These are phyloP conservation scores for Starmerella floris DNA, from an alignment of 805 yeast genomes.

Conservation along the genomic window DNA sequence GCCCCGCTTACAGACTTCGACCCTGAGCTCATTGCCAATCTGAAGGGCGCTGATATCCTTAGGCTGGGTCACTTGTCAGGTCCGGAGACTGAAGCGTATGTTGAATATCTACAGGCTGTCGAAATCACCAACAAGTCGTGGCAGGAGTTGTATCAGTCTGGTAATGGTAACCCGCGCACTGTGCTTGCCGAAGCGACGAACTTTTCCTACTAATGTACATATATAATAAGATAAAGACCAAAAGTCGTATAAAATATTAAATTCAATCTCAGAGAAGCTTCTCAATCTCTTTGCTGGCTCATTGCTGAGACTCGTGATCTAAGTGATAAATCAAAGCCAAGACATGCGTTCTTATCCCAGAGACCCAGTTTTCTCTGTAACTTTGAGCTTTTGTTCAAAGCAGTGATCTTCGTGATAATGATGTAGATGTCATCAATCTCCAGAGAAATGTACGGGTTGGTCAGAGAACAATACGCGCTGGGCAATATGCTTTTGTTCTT, in stretches of 20 bases:
- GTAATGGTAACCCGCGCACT: constrained; percentile 51
- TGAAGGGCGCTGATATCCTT: constrained; percentile 33
- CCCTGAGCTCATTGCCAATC: constrained; percentile 37
- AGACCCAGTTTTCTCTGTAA: too few relatives aligned
- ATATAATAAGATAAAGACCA: not conserved
- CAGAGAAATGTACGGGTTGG: too few relatives aligned
- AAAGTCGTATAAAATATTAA: too few relatives aligned
- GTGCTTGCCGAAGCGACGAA: constrained; percentile 32
- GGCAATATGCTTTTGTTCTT: too few relatives aligned
- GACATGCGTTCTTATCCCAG: not conserved
- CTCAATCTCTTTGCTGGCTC: too few relatives aligned
- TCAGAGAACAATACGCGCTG: too few relatives aligned
- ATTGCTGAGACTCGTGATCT: too few relatives aligned
- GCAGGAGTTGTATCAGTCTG: constrained; percentile 41
- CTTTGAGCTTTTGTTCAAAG: too few relatives aligned
- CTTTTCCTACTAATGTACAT: constrained; percentile 23
- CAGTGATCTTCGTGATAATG: too few relatives aligned
- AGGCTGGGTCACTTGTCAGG: constrained; percentile 34
- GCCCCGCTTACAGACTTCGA: constrained; percentile 39
- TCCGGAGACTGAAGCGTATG: constrained; percentile 34
- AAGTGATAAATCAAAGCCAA: not conserved
- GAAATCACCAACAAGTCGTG: constrained; percentile 32
- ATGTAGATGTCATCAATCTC: too few relatives aligned
- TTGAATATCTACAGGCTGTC: constrained; percentile 32
- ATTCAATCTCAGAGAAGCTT: too few relatives aligned